Base-by-base conservation (phyloP, 257 asterid genomes). In the Solanum lycopersicoides region DNA sequence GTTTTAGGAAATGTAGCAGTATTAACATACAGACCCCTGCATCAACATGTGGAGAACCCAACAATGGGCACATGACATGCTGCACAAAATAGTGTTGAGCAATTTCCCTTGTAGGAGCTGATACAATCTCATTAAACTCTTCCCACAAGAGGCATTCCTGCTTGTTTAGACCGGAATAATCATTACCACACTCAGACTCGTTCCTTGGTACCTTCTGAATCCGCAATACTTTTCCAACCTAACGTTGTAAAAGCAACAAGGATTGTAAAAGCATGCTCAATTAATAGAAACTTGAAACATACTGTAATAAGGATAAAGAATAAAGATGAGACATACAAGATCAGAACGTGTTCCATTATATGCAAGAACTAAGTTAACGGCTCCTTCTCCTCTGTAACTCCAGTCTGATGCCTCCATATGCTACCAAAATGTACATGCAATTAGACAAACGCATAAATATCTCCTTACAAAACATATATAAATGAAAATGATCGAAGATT, bases 331-430 rank as follows among this genome's bases (percentile, higher is more conserved):
- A 85, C 90, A 30, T 91, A 96, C 98, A 90, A 95, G 96, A 72
- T 86, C 83, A 35, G 98, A 94, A 86, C 95, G 89, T 86, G 86
- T 89, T 85, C 99, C 99, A 84, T 91, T 90, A 87, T 97, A 95
- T 65, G 96, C 92, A 86, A 97, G 97, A 92, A 97, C 94, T 86
- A 97, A 91, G 91, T 97, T 95, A 50, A 92, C 94, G 65, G 96
- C 98, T 83, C 99, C 99, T 91, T 95, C 99, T 82, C 98, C 99
- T 92, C 96, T 95, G 73, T 97, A 97, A 88, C 89, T 86, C 98
- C 98, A 97, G 44, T 97, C 98, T 79, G 76, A 79, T 7, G 98
- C 90, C 83, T 90, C 95, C 98, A 95, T 95, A 89, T 91, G 74
- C 95, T 89, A 91, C 82, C 59, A 73, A 15, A 41, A 41, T 41